Conservation (phyloP, 306 rosid species). For the Corylus americana region DNA sequence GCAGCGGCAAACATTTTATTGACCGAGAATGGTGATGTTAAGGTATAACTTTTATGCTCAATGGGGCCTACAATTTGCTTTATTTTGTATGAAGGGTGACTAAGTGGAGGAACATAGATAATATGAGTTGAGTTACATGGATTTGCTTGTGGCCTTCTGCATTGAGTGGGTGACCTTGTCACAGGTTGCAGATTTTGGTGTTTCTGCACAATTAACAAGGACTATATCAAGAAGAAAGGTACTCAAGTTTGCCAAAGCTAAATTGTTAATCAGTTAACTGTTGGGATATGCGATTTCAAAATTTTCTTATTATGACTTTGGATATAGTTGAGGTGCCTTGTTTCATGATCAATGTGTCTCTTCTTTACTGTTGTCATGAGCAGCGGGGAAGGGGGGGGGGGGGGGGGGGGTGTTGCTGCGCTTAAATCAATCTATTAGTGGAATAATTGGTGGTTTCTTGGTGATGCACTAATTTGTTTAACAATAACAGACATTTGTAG, state of each 20-base stretch:
- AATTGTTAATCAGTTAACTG: conserved; percentile 18
- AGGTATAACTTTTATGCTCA: conserved; percentile 54
- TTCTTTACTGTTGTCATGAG: background rate
- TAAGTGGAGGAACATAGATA: conserved; percentile 21
- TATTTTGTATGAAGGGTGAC: conserved; percentile 15
- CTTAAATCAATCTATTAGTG: background rate
- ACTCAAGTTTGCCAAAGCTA: conserved; percentile 21
- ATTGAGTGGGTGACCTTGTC: conserved; percentile 35
- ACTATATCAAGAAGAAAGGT: conserved; percentile 99
- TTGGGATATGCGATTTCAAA: conserved; percentile 14
- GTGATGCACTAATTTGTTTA: conserved; percentile 54
- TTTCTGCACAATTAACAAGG: conserved; percentile 96
- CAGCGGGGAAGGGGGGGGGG: background rate
- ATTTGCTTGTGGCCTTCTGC: conserved; percentile 27
- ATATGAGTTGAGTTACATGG: conserved; percentile 32
- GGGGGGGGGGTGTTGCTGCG: background rate
- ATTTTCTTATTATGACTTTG: conserved; percentile 1
- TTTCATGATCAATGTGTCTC: background rate
- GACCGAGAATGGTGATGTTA: conserved; percentile 93
- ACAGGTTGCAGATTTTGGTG: conserved; percentile 99
- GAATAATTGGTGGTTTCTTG: conserved; percentile 7
- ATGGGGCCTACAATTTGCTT: conserved; percentile 16
- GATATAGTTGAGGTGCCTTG: background rate
- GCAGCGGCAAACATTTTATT: conserved; percentile 98
- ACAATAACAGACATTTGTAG: conserved; percentile 92